phyloP scores from a whole-genome alignment of 208 protist species.

The Wallacemonas sp. region DNA sequence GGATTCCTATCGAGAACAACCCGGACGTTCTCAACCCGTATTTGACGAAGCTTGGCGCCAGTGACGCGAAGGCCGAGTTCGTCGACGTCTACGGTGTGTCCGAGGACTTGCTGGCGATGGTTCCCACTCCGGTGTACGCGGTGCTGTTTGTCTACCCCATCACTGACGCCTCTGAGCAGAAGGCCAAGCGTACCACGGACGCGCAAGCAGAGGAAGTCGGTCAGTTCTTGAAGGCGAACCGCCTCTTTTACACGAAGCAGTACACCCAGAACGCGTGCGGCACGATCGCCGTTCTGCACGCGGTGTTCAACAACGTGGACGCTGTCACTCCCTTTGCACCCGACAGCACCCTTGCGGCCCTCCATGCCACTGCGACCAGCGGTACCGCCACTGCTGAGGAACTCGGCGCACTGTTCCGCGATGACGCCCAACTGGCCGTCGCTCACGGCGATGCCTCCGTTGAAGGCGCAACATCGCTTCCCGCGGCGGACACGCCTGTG shows the following conservation, averaged over 20 bases:
- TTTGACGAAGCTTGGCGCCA: slow-evolving; percentile 56
- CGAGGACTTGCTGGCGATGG: slow-evolving; percentile 87
- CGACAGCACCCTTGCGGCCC: slow-evolving; percentile 36
- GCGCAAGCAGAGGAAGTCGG: slow-evolving; percentile 42
- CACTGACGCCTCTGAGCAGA: slow-evolving; percentile 39
- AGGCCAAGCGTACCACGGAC: background rate
- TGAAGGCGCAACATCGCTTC: slow-evolving; percentile 69
- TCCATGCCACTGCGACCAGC: background rate
- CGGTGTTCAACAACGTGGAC: slow-evolving; percentile 90
- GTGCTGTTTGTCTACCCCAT: slow-evolving; percentile 94
- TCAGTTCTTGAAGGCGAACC: slow-evolving; percentile 39
- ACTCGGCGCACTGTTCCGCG: slow-evolving; percentile 51
- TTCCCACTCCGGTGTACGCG: slow-evolving; percentile 88
- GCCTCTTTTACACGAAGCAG: slow-evolving; percentile 93
- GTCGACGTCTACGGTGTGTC: slow-evolving; percentile 93
- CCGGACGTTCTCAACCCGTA: slow-evolving; percentile 93
- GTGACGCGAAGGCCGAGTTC: slow-evolving; percentile 61
- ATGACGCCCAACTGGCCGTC: slow-evolving; percentile 26
- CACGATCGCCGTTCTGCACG: slow-evolving; percentile 94
- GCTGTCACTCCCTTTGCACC: slow-evolving; percentile 42
- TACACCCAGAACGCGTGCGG: slow-evolving; percentile 94
- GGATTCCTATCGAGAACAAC: slow-evolving; percentile 95
- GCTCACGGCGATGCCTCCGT: slow-evolving; percentile 67
- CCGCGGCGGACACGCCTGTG: slow-evolving; percentile 65
- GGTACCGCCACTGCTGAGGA: background rate